Evolutionary conservation across 2,329 filamentous ascomycete genomes (phyloP).

Genomic region (Alternaria dauci): DNA sequence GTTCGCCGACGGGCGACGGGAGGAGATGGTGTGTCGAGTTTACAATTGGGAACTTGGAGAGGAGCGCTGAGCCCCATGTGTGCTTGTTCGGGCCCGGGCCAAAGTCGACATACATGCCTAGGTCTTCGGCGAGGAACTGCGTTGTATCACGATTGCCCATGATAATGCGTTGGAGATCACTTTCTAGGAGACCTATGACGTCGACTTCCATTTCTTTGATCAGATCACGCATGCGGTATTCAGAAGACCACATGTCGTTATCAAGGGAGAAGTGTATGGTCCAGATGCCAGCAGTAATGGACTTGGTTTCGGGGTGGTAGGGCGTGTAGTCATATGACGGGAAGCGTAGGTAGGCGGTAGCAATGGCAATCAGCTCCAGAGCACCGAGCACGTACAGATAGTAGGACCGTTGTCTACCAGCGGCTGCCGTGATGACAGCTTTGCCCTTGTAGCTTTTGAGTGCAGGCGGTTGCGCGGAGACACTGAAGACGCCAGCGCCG

Average conservation of each 20-base stretch:
- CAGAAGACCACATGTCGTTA: constrained; percentile 98
- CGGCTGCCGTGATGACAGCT: constrained; percentile 56
- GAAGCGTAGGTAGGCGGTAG: constrained; percentile 87
- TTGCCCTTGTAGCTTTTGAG: constrained; percentile 55
- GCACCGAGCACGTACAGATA: constrained; percentile 75
- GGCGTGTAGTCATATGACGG: constrained; percentile 90
- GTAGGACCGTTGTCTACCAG: constrained; percentile 67
- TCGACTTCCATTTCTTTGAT: constrained; percentile 97
- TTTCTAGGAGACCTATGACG: constrained; percentile 92
- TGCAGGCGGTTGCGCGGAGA: constrained; percentile 60
- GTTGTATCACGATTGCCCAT: constrained; percentile 99
- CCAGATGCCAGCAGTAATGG: constrained; percentile 96
- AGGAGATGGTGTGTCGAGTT: constrained; percentile 97
- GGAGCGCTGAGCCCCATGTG: constrained; percentile 91
- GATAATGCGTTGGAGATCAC: constrained; percentile 95
- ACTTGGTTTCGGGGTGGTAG: constrained; percentile 85
- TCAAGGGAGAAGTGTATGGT: constrained; percentile 98
- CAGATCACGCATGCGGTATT: constrained; percentile 89
- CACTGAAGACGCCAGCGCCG: constrained; percentile 82
- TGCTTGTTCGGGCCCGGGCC: constrained; percentile 98
- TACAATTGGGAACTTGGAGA: constrained; percentile 97
- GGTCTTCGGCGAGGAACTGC: constrained; percentile 91
- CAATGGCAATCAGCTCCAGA: constrained; percentile 81
- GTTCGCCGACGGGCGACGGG: constrained; percentile 90
- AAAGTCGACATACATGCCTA: constrained; percentile 99